Base-by-base conservation (phyloP, 2,329 filamentous ascomycete genomes). In the Waltergamsia citrina region DNA sequence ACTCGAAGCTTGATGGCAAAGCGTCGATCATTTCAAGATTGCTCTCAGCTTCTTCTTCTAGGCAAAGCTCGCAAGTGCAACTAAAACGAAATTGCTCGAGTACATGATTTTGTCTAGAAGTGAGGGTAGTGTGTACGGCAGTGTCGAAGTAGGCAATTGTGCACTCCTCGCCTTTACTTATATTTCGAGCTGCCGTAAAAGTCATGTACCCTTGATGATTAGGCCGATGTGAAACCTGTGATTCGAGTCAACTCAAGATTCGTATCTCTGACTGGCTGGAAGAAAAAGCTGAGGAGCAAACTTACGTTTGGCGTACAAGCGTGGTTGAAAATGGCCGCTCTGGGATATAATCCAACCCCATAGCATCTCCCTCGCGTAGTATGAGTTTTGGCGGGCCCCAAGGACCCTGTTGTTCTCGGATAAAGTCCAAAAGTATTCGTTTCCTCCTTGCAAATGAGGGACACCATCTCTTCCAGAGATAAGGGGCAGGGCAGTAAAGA, bases 401-500 rank as follows among this genome's bases (percentile, higher is more conserved):
- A 35, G 15, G 45, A 45, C 0, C 49, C 49, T 1, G 49, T 52
- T 0, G 38, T 14, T 8, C 37, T 41, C 5, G 42, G 43, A 24
- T 52, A 52, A 9, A 52, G 38, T 1, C 49, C 49, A 32, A 52
- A 52, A 0, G 49, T 52, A 15, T 52, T 52, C 8, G 49, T 52
- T 25, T 52, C 49, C 17, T 52, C 49, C 25, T 46, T 50, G 36
- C 49, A 52, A 18, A 52, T 37, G 8, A 52, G 25, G 6, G 40
- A 33, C 2, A 52, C 37, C 35, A 46, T 41, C 23, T 51, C 44
- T 3, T 42, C 38, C 8, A 37, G 21, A 26, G 30, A 41, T n/a
- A 40, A 22, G 6, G 43, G 22, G 11, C 29, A 38, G 5, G 39
- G 37, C 14, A 51, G 33, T 22, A 35, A 33, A 24, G 39, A 32